Conservation (phyloP, 176 grass and related monocot genomes). For the Puya raimondii region DNA sequence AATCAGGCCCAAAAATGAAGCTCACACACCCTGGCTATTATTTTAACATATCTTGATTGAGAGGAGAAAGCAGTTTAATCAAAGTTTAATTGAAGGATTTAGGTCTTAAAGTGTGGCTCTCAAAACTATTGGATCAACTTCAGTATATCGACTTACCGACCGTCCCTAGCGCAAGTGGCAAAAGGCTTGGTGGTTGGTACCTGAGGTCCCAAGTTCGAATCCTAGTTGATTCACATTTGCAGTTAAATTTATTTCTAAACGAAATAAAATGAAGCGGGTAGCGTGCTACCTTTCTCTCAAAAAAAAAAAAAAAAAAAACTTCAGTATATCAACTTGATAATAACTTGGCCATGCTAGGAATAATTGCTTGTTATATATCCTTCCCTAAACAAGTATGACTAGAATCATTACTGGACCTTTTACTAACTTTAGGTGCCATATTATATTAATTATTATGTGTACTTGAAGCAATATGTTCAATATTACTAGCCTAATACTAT, state of each 20-base stretch:
- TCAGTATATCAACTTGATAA: background rate
- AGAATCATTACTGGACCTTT: background rate
- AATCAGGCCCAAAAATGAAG: background rate
- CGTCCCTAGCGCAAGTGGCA: too few species aligned
- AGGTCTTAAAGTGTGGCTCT: background rate
- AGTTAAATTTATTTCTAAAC: too few species aligned
- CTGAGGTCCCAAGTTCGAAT: too few species aligned
- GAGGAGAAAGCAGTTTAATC: background rate
- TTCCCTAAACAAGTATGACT: background rate
- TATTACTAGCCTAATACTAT: too few species aligned
- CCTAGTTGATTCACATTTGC: too few species aligned
- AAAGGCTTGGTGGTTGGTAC: too few species aligned
- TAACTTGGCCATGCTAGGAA: background rate
- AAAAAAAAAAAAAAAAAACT: too few species aligned
- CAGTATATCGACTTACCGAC: background rate
- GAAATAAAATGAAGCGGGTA: too few species aligned
- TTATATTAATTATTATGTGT: too few species aligned
- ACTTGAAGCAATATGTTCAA: too few species aligned
- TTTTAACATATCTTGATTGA: background rate
- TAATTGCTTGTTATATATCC: background rate
- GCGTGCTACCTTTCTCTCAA: too few species aligned
- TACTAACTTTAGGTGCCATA: too few species aligned
- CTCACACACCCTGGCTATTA: background rate
- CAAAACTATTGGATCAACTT: background rate
- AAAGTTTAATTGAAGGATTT: background rate